phyloP scores from a whole-genome alignment of 208 protist genomes.

The Crithidia thermophila region DNA sequence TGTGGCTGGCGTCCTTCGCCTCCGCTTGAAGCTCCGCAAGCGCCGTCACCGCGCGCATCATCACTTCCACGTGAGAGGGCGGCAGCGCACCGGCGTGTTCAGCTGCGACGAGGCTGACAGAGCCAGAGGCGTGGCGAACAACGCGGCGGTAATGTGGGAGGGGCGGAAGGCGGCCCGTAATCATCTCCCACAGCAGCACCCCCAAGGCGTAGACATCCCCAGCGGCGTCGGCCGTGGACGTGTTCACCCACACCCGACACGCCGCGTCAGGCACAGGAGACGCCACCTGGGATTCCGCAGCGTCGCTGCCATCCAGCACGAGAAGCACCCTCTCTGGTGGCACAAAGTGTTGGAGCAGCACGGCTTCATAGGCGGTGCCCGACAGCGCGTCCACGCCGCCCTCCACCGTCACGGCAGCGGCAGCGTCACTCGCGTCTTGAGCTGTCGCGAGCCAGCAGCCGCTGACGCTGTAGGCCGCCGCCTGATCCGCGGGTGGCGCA shows the following conservation, averaged over 20 bases:
- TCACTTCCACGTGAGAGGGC: constrained; percentile 5
- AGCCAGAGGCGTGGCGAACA: neutral
- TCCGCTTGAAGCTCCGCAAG: constrained; percentile 6
- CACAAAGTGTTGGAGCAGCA: constrained; percentile 31
- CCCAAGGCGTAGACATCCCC: constrained; percentile 68
- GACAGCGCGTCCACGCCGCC: constrained; percentile 21
- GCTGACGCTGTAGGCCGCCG: constrained; percentile 22
- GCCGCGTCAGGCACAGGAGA: neutral
- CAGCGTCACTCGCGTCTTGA: neutral
- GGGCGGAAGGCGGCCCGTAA: constrained; percentile 44
- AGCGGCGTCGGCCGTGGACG: neutral
- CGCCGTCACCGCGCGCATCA: constrained; percentile 7
- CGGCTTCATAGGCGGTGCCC: constrained; percentile 15
- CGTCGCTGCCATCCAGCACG: neutral
- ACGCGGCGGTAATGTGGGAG: constrained; percentile 26
- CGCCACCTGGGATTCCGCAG: neutral
- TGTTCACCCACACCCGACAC: constrained; percentile 21
- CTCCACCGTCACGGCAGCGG: constrained; percentile 5
- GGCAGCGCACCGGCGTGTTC: neutral
- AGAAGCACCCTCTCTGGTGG: constrained; percentile 41
- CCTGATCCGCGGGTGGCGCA: neutral
- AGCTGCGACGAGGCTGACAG: neutral
- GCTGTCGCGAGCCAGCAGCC: constrained; percentile 5
- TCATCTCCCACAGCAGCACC: constrained; percentile 61
- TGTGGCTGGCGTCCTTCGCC: neutral